A percentile compares a stretch with the other conserved stretches of the same genome.
Conservation (phyloP, 2,329 filamentous ascomycete genomes). For the Colletotrichum incanum region DNA sequence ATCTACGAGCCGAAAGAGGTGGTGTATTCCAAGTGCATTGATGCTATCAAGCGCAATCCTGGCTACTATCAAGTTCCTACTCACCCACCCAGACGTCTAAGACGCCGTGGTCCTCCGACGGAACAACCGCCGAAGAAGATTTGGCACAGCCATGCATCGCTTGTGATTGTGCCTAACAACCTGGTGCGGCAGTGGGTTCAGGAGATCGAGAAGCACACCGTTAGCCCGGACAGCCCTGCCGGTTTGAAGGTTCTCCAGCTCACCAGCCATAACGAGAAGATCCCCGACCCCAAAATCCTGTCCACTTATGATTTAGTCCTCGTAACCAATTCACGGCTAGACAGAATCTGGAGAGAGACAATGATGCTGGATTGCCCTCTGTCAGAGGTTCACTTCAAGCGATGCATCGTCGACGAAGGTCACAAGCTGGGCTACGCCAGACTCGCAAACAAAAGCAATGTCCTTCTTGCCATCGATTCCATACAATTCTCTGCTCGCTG, state of each 20-base stretch:
- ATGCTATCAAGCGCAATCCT: slow-evolving; percentile 70
- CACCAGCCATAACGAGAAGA: slow-evolving; percentile 61
- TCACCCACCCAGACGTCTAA: slow-evolving; percentile 52
- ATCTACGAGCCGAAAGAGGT: slow-evolving; percentile 62
- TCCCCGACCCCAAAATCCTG: slow-evolving; percentile 74
- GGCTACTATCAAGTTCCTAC: slow-evolving; percentile 72
- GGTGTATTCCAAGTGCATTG: slow-evolving; percentile 68
- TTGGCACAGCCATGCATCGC: slow-evolving; percentile 76
- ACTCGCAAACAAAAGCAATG: slow-evolving; percentile 68
- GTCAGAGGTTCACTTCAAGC: slow-evolving; percentile 83
- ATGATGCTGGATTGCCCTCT: slow-evolving; percentile 70
- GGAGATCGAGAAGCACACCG: slow-evolving; percentile 85
- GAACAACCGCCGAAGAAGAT: slow-evolving; percentile 66
- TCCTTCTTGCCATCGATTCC: slow-evolving; percentile 66
- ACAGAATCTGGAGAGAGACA: slow-evolving; percentile 65
- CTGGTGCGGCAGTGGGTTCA: slow-evolving; percentile 87
- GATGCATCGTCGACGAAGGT: slow-evolving; percentile 93
- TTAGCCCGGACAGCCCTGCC: slow-evolving; percentile 44
- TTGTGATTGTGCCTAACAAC: slow-evolving; percentile 88
- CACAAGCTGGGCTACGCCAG: slow-evolving; percentile 83
- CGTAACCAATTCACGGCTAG: slow-evolving; percentile 82
- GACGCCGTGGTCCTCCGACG: slow-evolving; percentile 51
- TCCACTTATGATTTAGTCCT: slow-evolving; percentile 82
- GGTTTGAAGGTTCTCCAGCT: slow-evolving; percentile 77
- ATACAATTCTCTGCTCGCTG: slow-evolving; percentile 82